Conservation (phyloP, 2,329 filamentous ascomycete species). For the Aspergillus sp. region DNA sequence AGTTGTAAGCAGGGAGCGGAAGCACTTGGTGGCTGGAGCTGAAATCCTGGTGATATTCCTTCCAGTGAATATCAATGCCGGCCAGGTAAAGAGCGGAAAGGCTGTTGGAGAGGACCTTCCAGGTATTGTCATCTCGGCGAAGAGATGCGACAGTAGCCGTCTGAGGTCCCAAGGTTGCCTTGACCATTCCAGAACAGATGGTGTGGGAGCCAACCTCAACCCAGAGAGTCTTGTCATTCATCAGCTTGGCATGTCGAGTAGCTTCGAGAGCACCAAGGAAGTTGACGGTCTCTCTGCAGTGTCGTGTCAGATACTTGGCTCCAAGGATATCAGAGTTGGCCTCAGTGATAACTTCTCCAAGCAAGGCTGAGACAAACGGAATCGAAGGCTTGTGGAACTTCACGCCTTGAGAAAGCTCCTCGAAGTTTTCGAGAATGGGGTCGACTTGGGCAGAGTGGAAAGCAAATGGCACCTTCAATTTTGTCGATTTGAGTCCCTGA, state of each 20-base stretch:
- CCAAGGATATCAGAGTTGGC: conserved; percentile 26
- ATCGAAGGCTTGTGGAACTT: conserved; percentile 35
- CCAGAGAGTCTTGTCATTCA: conserved; percentile 67
- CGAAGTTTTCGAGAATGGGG: conserved; percentile 40
- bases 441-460: conserved; percentile 46
- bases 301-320: conserved; percentile 36
- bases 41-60: conserved; percentile 41
- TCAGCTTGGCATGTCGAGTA: conserved; percentile 37
- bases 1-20: conserved; percentile 33
- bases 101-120: conserved; percentile 36
- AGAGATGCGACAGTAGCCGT: conserved; percentile 46
- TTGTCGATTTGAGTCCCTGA: conserved; percentile 36
- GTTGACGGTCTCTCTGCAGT: conserved; percentile 43
- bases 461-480: conserved; percentile 40
- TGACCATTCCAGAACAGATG: conserved; percentile 43
- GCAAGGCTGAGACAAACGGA: conserved; percentile 44
- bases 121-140: conserved; percentile 38
- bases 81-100: conserved; percentile 32
- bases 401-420: conserved; percentile 30
- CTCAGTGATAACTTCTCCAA: conserved; percentile 39
- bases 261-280: conserved; percentile 40
- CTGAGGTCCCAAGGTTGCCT: conserved; percentile 55
- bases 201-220: conserved; percentile 57
- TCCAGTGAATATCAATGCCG: conserved; percentile 37
- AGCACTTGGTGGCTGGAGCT: conserved; percentile 24